phyloP scores from a whole-genome alignment of 192 early-diverging fungal genomes.

The Entomortierella chlamydospora region DNA sequence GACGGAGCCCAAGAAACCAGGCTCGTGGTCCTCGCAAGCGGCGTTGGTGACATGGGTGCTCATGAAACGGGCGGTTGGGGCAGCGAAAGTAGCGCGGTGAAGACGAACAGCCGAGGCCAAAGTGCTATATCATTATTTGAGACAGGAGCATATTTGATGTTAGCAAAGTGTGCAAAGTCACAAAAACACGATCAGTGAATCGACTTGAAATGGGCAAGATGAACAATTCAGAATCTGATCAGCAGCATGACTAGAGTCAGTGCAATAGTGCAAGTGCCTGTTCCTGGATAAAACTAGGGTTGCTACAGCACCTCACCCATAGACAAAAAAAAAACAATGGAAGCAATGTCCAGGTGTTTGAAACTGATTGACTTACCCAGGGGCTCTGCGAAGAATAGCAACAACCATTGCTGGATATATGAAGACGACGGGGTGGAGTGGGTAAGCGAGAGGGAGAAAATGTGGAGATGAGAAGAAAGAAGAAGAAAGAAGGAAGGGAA shows the following conservation, averaged over 20 bases:
- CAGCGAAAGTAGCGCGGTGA: conserved; percentile 33
- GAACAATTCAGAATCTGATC: not conserved
- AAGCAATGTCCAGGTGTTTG: too few species aligned
- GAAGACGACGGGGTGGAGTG: not conserved
- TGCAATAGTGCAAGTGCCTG: too few species aligned
- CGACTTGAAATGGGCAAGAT: too few species aligned
- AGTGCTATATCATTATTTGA: too few species aligned
- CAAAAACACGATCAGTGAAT: too few species aligned
- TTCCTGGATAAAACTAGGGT: too few species aligned
- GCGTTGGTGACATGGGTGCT: conserved; percentile 62
- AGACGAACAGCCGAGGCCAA: conserved; percentile 46
- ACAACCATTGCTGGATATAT: conserved; percentile 15
- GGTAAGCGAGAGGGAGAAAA: not conserved
- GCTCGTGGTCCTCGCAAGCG: conserved; percentile 76
- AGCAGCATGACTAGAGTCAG: not conserved
- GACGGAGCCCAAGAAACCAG: conserved; percentile 78
- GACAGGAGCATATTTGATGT: too few species aligned
- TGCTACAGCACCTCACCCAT: too few species aligned
- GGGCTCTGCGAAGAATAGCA: conserved; percentile 39
- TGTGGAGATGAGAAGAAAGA: conserved; percentile 8
- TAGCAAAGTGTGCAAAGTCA: not conserved
- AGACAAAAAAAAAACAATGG: too few species aligned
- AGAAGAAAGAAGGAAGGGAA: conserved; percentile 11
- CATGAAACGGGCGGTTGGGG: conserved; percentile 31
- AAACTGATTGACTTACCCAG: conserved; percentile 14